Evolutionary conservation across 129 eudicot genomes (phyloP).

Genomic region (Escallonia rubra): DNA sequence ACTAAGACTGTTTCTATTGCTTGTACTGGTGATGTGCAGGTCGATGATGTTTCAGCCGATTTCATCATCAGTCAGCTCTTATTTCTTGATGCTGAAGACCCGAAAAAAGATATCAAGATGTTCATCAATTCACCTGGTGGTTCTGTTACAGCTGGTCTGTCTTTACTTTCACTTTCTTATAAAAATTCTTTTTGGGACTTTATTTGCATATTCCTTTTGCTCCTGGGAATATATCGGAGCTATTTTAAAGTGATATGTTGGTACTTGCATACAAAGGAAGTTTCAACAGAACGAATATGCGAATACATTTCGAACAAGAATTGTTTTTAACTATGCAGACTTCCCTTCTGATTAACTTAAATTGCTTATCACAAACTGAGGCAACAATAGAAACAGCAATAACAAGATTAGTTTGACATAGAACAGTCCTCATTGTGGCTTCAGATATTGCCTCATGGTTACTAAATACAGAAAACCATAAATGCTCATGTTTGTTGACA

Average conservation of each 20-base stretch:
- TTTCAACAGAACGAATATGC: too few relatives aligned
- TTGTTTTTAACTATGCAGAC: too few relatives aligned
- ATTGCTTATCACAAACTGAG: too few relatives aligned
- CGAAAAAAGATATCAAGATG: constrained; percentile 69
- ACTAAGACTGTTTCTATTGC: neutral
- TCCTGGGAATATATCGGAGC: neutral
- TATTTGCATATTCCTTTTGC: too few relatives aligned
- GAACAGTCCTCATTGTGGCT: too few relatives aligned
- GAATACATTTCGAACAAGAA: too few relatives aligned
- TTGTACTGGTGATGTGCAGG: constrained; percentile 37
- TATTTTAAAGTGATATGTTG: neutral
- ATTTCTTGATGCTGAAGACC: constrained; percentile 82
- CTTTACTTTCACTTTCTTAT: neutral
- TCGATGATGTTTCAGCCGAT: constrained; percentile 84
- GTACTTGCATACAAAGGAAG: neutral
- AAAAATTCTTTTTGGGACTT: neutral
- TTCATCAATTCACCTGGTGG: constrained; percentile 98
- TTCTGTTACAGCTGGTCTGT: constrained; percentile 82
- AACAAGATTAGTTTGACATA: too few relatives aligned
- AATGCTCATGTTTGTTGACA: too few relatives aligned
- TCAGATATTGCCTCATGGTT: too few relatives aligned
- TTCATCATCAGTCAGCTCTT: constrained; percentile 86
- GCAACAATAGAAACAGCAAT: too few relatives aligned
- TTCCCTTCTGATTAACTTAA: too few relatives aligned
- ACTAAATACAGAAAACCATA: too few relatives aligned